These are phyloP conservation scores for Alternaria panax DNA, from an alignment of 2,329 filamentous ascomycete species.

Conservation along the genomic window DNA sequence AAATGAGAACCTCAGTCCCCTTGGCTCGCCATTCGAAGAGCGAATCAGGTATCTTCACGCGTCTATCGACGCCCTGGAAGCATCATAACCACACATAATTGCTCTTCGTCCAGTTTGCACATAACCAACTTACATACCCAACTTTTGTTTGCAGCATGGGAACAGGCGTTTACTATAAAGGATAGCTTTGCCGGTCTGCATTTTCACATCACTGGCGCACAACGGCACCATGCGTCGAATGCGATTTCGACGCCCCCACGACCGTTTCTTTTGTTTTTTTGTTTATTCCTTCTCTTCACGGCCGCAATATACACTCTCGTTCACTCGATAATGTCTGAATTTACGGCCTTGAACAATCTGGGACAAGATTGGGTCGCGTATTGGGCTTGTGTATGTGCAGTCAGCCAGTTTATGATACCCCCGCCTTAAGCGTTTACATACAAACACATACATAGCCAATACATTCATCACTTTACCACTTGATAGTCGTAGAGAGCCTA, in stretches of 20 bases:
- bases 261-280: slow-evolving; percentile 40
- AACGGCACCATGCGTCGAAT: slow-evolving; percentile 39
- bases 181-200: slow-evolving; percentile 3
- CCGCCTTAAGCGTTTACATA: not conserved
- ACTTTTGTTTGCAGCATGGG: not conserved
- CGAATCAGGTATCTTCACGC: slow-evolving; percentile 33
- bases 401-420: slow-evolving; percentile 10
- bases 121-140: slow-evolving; percentile 15
- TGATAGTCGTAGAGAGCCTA: not conserved
- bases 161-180: slow-evolving; percentile 8
- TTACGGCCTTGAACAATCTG: slow-evolving; percentile 9
- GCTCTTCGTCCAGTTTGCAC: slow-evolving; percentile 18
- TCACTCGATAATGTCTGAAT: slow-evolving; percentile 24
- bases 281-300: slow-evolving; percentile 30
- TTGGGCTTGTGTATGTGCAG: slow-evolving; percentile 2
- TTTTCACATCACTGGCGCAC: slow-evolving; percentile 30
- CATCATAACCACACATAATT: slow-evolving; percentile 16
- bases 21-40: slow-evolving; percentile 41
- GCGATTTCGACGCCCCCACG: slow-evolving; percentile 44
- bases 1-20: slow-evolving; percentile 25
- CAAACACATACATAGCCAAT: not conserved
- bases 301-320: slow-evolving; percentile 2
- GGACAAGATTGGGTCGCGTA: not conserved
- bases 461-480: not conserved
- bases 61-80: slow-evolving; percentile 29